These are phyloP conservation scores for Phytophthora ramorum DNA, from an alignment of 352 stramenopile species.

Conservation along the genomic window DNA sequence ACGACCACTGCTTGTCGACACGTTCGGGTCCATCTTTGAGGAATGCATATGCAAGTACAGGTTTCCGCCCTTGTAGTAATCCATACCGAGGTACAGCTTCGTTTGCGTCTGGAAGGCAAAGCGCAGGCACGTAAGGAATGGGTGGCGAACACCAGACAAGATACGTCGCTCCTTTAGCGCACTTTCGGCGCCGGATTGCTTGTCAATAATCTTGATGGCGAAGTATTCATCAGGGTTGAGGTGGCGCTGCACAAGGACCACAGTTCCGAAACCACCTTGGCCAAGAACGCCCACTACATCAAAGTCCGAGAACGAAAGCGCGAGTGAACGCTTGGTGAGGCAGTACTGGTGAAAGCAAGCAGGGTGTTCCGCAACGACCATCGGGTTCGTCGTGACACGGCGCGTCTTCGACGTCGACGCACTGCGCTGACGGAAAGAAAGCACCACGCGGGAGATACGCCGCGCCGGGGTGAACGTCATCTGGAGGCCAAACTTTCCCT, in stretches of 20 bases:
- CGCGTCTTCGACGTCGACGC: constrained; percentile 47
- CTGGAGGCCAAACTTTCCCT: constrained; percentile 79
- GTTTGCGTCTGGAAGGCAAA: constrained; percentile 90
- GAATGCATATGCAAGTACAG: constrained; percentile 91
- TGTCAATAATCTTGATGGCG: constrained; percentile 91
- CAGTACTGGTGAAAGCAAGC: constrained; percentile 86
- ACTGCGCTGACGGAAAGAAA: constrained; percentile 81
- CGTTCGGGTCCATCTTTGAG: constrained; percentile 80
- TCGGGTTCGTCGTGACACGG: constrained; percentile 75
- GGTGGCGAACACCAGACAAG: constrained; percentile 76
- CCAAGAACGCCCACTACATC: constrained; percentile 86
- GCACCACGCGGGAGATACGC: constrained; percentile 83
- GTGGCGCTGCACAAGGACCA: constrained; percentile 84
- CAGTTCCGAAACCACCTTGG: constrained; percentile 80
- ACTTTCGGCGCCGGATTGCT: constrained; percentile 77
- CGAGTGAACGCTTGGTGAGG: constrained; percentile 82
- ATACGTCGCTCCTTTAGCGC: constrained; percentile 82
- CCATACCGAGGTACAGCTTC: constrained; percentile 81
- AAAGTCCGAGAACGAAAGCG: constrained; percentile 87
- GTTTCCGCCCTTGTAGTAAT: constrained; percentile 89
- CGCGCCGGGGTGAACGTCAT: constrained; percentile 85
- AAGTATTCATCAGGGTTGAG: constrained; percentile 83
- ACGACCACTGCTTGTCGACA: constrained; percentile 74
- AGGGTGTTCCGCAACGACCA: constrained; percentile 78
- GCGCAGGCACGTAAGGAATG: constrained; percentile 81